Evolutionary conservation across 1,139 yeast genomes (phyloP).

Genomic region (Blastobotrys indianensis): DNA sequence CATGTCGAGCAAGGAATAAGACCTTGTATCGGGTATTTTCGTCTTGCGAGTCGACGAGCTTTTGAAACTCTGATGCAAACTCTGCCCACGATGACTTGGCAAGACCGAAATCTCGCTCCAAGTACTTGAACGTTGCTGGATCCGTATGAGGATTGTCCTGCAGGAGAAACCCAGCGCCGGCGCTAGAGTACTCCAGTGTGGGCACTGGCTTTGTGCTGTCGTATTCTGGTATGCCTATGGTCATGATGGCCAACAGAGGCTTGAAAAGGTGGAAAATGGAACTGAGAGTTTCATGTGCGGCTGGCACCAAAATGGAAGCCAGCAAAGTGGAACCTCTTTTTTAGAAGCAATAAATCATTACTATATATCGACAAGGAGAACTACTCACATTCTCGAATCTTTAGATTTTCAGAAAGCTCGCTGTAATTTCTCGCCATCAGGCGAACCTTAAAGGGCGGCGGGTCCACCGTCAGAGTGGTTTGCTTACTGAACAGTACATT

Average conservation of each 20-base stretch:
- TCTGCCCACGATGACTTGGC: slow-evolving; percentile 42
- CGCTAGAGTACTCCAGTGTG: slow-evolving; percentile 12
- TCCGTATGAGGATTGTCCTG: slow-evolving; percentile 45
- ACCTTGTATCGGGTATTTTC: slow-evolving; percentile 46
- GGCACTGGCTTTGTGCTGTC: slow-evolving; percentile 7
- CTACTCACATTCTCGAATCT: too few species aligned
- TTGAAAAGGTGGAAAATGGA: too few species aligned
- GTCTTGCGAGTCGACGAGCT: slow-evolving; percentile 37
- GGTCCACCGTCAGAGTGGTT: slow-evolving; percentile 23
- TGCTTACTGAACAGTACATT: slow-evolving; percentile 20
- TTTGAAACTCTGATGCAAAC: slow-evolving; percentile 33
- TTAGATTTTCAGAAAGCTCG: too few species aligned
- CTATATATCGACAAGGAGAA: too few species aligned
- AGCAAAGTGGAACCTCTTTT: too few species aligned
- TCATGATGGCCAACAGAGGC: too few species aligned
- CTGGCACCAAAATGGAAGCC: too few species aligned
- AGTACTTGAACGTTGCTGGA: slow-evolving; percentile 45
- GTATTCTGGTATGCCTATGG: background rate
- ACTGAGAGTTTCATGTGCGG: too few species aligned
- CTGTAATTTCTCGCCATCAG: slow-evolving; percentile 17
- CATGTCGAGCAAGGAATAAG: slow-evolving; percentile 64
- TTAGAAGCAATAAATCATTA: too few species aligned
- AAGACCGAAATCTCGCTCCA: slow-evolving; percentile 46
- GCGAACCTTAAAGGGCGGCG: slow-evolving; percentile 25
- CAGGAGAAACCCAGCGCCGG: slow-evolving; percentile 42